A percentile compares a stretch with the other conserved stretches of the same genome.
Conservation (phyloP, 129 eudicot species). For the Logfia minima region DNA sequence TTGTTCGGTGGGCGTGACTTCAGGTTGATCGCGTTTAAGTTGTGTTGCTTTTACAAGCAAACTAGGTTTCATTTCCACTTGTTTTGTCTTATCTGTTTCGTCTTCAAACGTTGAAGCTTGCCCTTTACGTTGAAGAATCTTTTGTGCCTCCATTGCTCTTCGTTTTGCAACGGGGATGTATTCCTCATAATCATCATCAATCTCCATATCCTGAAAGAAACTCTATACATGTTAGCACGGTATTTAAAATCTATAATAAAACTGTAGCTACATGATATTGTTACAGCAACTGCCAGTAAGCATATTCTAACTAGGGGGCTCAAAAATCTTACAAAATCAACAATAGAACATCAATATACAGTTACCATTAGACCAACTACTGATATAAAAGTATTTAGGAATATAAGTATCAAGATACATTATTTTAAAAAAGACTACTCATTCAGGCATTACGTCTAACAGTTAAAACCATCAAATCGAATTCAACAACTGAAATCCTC, state of each 20-base stretch:
- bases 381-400: background rate
- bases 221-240: constrained; percentile 9
- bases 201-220: constrained; percentile 49
- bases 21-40: constrained; percentile 70
- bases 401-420: background rate
- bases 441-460: constrained; percentile 21
- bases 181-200: constrained; percentile 59
- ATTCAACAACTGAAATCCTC: background rate
- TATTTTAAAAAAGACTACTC: background rate
- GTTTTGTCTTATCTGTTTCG: constrained; percentile 50
- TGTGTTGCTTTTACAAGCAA: constrained; percentile 75
- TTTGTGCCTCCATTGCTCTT: constrained; percentile 75
- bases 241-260: background rate
- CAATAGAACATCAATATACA: too few species aligned
- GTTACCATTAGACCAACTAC: background rate
- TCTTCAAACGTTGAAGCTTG: constrained; percentile 46
- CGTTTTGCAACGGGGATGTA: constrained; percentile 77
- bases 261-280: background rate
- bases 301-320: too few species aligned
- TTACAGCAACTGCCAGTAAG: background rate
- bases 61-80: constrained; percentile 69
- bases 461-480: background rate
- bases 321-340: too few species aligned
- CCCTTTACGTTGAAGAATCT: constrained; percentile 67
- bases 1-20: constrained; percentile 63